Evolutionary conservation across 768 basidiomycete genomes (phyloP).

Genomic region (Serendipita sp.): DNA sequence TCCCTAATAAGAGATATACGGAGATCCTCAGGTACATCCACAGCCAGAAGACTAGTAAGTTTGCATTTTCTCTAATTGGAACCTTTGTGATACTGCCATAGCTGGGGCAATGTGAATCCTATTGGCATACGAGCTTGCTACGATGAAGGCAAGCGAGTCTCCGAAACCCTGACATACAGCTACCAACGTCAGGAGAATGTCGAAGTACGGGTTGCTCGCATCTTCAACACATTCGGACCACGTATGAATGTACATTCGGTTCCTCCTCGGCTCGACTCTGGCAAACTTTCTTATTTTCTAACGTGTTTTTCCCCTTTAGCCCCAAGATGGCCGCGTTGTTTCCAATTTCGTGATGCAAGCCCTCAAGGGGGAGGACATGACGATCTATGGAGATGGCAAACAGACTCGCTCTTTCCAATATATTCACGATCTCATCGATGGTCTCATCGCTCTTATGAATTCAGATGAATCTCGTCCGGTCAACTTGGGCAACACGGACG

Average conservation of each 20-base stretch:
- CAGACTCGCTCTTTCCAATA: slow-evolving; percentile 97
- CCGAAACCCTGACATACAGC: slow-evolving; percentile 93
- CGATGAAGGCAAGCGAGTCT: slow-evolving; percentile 98
- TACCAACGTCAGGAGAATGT: slow-evolving; percentile 90
- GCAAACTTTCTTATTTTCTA: not conserved
- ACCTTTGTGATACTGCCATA: slow-evolving; percentile 19
- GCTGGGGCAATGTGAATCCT: slow-evolving; percentile 98
- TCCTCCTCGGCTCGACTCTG: not conserved
- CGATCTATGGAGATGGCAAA: slow-evolving; percentile 84
- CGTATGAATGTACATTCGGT: slow-evolving; percentile 4
- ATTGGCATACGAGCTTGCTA: slow-evolving; percentile 99
- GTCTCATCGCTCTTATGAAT: slow-evolving; percentile 88
- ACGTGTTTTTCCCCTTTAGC: slow-evolving; percentile 42
- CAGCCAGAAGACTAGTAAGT: slow-evolving; percentile 89
- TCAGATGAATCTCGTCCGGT: slow-evolving; percentile 83
- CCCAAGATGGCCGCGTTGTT: slow-evolving; percentile 90
- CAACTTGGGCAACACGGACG: slow-evolving; percentile 91
- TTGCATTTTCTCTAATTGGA: not conserved
- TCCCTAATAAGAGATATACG: slow-evolving; percentile 66
- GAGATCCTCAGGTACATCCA: slow-evolving; percentile 95
- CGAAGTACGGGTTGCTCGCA: slow-evolving; percentile 91
- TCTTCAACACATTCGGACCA: slow-evolving; percentile 88
- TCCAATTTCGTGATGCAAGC: slow-evolving; percentile 99
- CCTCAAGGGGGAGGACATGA: slow-evolving; percentile 89
- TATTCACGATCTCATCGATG: slow-evolving; percentile 93